Conservation (phyloP, 441 rosid species). For the Aleurites moluccanus region DNA sequence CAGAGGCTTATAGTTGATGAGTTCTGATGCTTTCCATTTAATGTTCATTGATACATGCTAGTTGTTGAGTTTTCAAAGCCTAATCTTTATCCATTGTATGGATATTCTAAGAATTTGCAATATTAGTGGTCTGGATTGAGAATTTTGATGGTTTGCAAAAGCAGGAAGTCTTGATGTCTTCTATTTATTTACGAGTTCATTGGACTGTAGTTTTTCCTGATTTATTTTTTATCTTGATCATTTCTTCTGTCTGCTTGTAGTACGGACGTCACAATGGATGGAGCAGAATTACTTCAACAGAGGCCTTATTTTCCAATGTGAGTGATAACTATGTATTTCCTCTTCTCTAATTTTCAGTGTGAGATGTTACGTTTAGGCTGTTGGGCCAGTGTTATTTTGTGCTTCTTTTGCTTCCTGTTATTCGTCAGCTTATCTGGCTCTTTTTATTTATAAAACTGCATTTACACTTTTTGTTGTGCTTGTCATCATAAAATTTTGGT, state of each 20-base stretch:
- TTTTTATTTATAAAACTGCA: background rate
- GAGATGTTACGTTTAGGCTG: constrained; percentile 2
- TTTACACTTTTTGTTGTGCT: background rate
- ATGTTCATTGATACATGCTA: background rate
- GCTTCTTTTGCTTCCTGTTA: background rate
- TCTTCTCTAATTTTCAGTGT: constrained; percentile 5
- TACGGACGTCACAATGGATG: constrained; percentile 41
- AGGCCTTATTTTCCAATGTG: constrained; percentile 78
- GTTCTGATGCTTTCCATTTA: background rate
- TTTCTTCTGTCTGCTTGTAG: constrained; percentile 45
- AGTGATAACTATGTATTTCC: constrained; percentile 32
- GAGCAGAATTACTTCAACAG: constrained; percentile 37
- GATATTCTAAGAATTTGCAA: background rate
- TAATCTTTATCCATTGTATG: background rate
- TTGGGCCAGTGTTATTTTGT: background rate
- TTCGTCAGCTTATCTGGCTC: background rate
- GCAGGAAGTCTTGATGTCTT: background rate
- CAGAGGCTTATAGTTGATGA: constrained; percentile 2
- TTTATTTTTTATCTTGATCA: constrained; percentile 9
- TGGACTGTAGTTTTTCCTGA: constrained; percentile 13
- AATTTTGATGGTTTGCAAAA: background rate
- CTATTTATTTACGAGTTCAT: background rate
- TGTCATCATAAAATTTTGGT: background rate
- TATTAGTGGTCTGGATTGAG: background rate
- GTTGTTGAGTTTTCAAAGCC: background rate